Percentiles rank a stretch among this genome's conserved stretches.
Conservation (phyloP, 768 basidiomycete species). For the Auricularia auricula-judae region DNA sequence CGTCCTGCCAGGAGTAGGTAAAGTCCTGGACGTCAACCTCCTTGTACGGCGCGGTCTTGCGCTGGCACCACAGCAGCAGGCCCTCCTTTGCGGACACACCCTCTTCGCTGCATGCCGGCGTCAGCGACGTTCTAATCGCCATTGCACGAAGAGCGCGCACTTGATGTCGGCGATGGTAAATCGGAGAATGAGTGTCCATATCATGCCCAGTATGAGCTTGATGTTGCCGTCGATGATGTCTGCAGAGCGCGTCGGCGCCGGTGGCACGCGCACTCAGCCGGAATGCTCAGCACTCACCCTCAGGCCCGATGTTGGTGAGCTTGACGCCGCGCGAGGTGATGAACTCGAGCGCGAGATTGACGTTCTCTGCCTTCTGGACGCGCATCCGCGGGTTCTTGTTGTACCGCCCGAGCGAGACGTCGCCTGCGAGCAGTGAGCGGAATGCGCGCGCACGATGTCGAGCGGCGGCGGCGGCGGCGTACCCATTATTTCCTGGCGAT, state of each 20-base stretch:
- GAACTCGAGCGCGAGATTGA: conserved; percentile 91
- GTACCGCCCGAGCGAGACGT: conserved; percentile 88
- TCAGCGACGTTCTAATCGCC: conserved; percentile 4
- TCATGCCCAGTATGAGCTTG: conserved; percentile 98
- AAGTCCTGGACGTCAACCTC: conserved; percentile 94
- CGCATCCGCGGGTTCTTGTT: conserved; percentile 84
- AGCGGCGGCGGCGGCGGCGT: conserved; percentile 12
- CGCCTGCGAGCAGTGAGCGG: conserved; percentile 36
- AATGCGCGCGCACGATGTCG: conserved; percentile 3
- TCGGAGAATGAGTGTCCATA: conserved; percentile 94
- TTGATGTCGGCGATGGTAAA: conserved; percentile 98
- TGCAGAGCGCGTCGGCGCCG: conserved; percentile 17
- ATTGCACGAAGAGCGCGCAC: conserved; percentile 32
- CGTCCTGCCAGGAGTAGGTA: conserved; percentile 86
- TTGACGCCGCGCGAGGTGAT: conserved; percentile 91
- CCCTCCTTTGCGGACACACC: conserved; percentile 98
- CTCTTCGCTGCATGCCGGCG: conserved; percentile 60
- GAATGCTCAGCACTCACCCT: conserved; percentile 38
- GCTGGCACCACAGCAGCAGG: conserved; percentile 93
- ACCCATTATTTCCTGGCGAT: conserved; percentile 90
- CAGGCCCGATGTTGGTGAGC: conserved; percentile 94
- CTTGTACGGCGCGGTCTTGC: conserved; percentile 84
- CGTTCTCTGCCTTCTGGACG: conserved; percentile 97
- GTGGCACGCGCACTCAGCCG: background rate
- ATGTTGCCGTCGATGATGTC: conserved; percentile 99